A percentile compares a stretch with the other conserved stretches of the same genome.
Evolutionary conservation across 176 grass and related monocot species (phyloP).

Genomic region (Triticum urartu): DNA sequence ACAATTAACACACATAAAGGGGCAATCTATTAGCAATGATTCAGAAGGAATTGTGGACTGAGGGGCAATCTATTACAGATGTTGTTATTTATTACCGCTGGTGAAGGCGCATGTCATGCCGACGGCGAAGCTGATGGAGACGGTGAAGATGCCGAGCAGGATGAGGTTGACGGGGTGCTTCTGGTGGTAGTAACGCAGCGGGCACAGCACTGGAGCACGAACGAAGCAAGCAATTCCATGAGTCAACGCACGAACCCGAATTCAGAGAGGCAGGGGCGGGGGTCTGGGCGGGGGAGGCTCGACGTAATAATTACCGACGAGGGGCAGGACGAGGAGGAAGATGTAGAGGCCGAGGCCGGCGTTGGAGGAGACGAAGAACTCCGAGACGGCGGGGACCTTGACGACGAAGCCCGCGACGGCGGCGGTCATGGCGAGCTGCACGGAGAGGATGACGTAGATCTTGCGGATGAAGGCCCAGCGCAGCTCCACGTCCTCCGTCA

Average conservation of each 20-base stretch:
- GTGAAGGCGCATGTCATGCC: conserved; percentile 79
- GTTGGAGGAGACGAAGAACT: conserved; percentile 82
- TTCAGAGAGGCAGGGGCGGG: too few relatives aligned
- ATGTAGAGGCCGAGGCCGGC: conserved; percentile 64
- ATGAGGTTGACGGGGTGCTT: conserved; percentile 77
- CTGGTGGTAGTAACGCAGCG: conserved; percentile 62
- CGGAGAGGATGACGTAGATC: conserved; percentile 81
- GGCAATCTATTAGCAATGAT: neutral
- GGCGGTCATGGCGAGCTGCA: conserved; percentile 72
- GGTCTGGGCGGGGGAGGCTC: neutral
- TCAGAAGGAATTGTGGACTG: neutral
- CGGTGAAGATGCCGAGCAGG: conserved; percentile 70
- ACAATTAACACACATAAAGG: neutral
- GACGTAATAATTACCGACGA: conserved; percentile 31
- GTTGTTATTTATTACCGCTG: conserved; percentile 42
- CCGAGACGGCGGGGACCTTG: conserved; percentile 57
- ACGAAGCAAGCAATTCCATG: neutral
- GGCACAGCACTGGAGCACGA: conserved; percentile 52
- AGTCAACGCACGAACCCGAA: neutral
- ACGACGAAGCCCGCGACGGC: conserved; percentile 68
- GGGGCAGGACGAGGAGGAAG: conserved; percentile 64
- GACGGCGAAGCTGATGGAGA: conserved; percentile 66
- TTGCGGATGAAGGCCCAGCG: conserved; percentile 90
- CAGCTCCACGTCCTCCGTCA: conserved; percentile 75
- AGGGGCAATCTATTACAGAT: too few relatives aligned